Percentiles rank a stretch among this genome's conserved stretches.
Conservation (phyloP, 805 yeast genomes). For the Candida namnaoensis region DNA sequence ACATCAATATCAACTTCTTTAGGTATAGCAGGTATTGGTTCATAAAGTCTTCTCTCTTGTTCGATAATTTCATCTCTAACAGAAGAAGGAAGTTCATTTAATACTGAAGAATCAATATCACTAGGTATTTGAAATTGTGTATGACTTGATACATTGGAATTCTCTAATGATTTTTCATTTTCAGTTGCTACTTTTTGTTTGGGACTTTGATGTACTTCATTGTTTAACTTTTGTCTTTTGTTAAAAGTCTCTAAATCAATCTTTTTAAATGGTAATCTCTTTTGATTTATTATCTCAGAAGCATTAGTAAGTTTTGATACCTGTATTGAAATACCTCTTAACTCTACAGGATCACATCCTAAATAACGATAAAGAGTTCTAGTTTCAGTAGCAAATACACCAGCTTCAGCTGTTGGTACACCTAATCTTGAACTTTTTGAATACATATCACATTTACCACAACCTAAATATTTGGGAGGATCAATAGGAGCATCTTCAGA, state of each 20-base stretch:
- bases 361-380: slow-evolving; percentile 46
- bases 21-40: slow-evolving; percentile 14
- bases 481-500: slow-evolving; percentile 60
- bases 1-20: slow-evolving; percentile 55
- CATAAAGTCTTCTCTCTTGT: slow-evolving; percentile 9
- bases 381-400: slow-evolving; percentile 52
- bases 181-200: background rate
- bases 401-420: slow-evolving; percentile 48
- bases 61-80: slow-evolving; percentile 6
- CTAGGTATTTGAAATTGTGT: slow-evolving; percentile 19
- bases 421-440: slow-evolving; percentile 56
- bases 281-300: slow-evolving; percentile 19
- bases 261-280: slow-evolving; percentile 24
- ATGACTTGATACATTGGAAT: background rate
- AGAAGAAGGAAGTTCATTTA: slow-evolving; percentile 16
- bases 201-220: slow-evolving; percentile 2
- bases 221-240: slow-evolving; percentile 1
- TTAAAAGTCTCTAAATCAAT: slow-evolving; percentile 6
- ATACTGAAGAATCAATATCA: slow-evolving; percentile 18
- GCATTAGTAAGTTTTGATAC: slow-evolving; percentile 45
- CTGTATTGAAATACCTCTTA: slow-evolving; percentile 74
- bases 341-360: slow-evolving; percentile 53
- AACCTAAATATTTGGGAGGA: slow-evolving; percentile 76
- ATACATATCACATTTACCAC: slow-evolving; percentile 67
- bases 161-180: background rate